These are phyloP conservation scores for Salix viminalis DNA, from an alignment of 345 rosid genomes.

Conservation along the genomic window DNA sequence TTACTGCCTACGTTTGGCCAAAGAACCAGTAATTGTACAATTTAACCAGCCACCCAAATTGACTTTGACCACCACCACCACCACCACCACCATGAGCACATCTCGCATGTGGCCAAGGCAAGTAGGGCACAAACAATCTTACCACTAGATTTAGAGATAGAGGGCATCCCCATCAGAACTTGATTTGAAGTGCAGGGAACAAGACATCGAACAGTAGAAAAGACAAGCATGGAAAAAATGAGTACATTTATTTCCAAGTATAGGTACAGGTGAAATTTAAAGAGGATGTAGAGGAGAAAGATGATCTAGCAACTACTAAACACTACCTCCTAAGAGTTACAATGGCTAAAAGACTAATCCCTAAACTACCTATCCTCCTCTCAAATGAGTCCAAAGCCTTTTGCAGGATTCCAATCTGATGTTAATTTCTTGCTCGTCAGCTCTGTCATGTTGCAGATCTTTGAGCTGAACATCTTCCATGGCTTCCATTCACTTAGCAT, in stretches of 20 bases:
- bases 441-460: constrained; percentile 32
- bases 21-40: neutral
- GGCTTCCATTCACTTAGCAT: constrained; percentile 23
- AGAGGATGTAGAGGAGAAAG: neutral
- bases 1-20: no score
- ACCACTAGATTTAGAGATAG: constrained; percentile 1
- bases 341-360: constrained; percentile 12
- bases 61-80: neutral
- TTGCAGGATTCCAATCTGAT: neutral
- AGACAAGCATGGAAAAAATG: constrained; percentile 6
- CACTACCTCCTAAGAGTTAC: constrained; percentile 24
- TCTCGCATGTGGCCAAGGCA: neutral
- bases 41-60: neutral
- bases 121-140: constrained; percentile 13
- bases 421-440: constrained; percentile 29
- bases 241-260: constrained; percentile 34
- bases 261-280: constrained; percentile 21
- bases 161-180: constrained; percentile 21
- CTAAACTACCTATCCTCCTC: constrained; percentile 8
- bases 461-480: constrained; percentile 35
- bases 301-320: constrained; percentile 21
- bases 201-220: constrained; percentile 2
- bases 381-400: neutral
- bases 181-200: neutral
- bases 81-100: neutral